Evolutionary conservation across 306 rosid genomes (phyloP).

Genomic region (Acacia crassicarpa): DNA sequence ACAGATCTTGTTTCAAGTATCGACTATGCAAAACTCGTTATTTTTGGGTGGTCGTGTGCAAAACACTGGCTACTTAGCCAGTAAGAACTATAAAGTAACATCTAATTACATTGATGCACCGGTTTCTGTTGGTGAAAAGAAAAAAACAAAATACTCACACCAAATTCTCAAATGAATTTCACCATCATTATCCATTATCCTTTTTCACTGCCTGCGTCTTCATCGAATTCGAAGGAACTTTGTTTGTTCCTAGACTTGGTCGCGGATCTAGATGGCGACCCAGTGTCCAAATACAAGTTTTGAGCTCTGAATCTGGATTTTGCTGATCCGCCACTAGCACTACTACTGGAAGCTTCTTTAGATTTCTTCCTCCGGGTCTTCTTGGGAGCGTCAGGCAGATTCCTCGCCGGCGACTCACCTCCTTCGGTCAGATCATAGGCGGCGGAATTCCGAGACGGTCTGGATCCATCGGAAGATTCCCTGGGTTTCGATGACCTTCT

Average conservation of each 20-base stretch:
- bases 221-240: conserved; percentile 35
- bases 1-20: neutral
- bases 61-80: conserved; percentile 20
- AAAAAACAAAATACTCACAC: neutral
- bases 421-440: conserved; percentile 29
- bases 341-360: conserved; percentile 35
- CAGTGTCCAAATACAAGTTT: conserved; percentile 12
- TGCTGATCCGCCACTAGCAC: conserved; percentile 35
- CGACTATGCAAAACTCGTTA: conserved; percentile 11
- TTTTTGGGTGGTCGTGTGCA: neutral
- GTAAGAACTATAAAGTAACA: neutral
- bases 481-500: conserved; percentile 49
- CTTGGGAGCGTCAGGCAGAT: conserved; percentile 48
- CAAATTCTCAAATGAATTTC: conserved; percentile 29
- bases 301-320: conserved; percentile 41
- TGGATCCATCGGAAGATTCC: conserved; percentile 38
- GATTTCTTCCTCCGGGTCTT: conserved; percentile 54
- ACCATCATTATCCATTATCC: conserved; percentile 11
- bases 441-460: conserved; percentile 8
- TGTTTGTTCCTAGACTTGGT: conserved; percentile 35
- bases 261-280: conserved; percentile 10
- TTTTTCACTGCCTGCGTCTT: conserved; percentile 32
- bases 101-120: neutral
- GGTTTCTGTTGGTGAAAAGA: neutral
- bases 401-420: conserved; percentile 41